Evolutionary conservation across 225 moss, liverwort and hornwort species (phyloP), one percentile per base, ranked within the genome.

Genomic region (Bryoerythrophyllum caledonicum): DNA sequence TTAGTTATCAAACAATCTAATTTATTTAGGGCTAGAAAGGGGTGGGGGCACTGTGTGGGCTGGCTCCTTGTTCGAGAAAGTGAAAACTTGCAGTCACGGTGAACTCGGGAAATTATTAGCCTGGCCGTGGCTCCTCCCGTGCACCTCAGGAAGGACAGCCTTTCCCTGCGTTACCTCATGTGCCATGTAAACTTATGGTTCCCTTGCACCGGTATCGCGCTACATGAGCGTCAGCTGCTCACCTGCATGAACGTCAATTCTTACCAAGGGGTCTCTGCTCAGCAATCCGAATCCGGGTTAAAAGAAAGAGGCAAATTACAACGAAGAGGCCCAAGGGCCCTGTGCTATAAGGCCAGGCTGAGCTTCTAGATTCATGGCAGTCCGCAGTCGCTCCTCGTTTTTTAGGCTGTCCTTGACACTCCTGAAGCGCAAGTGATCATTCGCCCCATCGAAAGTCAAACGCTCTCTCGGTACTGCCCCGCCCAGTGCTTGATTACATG

Each of bases 391-490:
- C 49, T 49, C 67, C 48, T 49, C 5, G 1, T 49, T 49, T 49
- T 17, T 17, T 19, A 49, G 48, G 48, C 48, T 49, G 48, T 9
- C 27, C 43, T 17, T 7, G 4, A 6, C 48, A 46, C 46, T 46
- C 10, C 66, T 27, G 46, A 27, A 66, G 10, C 10, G 44, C 65
- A 66, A 66, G 26, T 15, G 17, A 16, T 65, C 25, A 67, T 48
- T 48, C 20, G 14, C 10, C 20, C 1, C 10, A 30, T 48, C 63
- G 21, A 69, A 80, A 80, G 80, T 80, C 80, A 75, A 80, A 64
- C 48, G 37, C 48, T 3, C 58, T 56, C 21, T 35, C 20, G 63
- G 23, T 62, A 20, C 30, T 62, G 19, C 54, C n/a, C n/a, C n/a
- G n/a, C n/a, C n/a, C 46, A 12, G 46, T n/a, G 57, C 74, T 69